These are phyloP conservation scores for Phalaenopsis hybrid DNA, from an alignment of 116 monocot genomes.

Conservation along the genomic window DNA sequence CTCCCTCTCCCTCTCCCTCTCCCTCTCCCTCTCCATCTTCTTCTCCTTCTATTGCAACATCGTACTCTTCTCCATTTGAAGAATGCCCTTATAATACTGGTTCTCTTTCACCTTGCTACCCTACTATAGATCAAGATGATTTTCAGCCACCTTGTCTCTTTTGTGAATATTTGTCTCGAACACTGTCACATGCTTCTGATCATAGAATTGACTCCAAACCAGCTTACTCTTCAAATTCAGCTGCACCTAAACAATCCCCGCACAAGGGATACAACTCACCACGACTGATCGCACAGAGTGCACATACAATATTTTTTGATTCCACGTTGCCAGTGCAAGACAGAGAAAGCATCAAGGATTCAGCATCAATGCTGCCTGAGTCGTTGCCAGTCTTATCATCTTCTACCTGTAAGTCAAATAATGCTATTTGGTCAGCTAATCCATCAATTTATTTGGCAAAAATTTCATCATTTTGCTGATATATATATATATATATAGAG, in stretches of 20 bases:
- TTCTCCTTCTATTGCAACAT: constrained; percentile 1
- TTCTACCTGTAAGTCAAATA: constrained; percentile 27
- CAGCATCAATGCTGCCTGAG: constrained; percentile 14
- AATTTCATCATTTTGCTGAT: neutral
- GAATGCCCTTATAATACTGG: constrained; percentile 16
- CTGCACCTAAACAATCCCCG: constrained; percentile 15
- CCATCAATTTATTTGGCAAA: neutral
- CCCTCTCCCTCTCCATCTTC: constrained; percentile 20
- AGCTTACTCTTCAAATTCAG: constrained; percentile 13
- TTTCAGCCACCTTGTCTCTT: constrained; percentile 20
- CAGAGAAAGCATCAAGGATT: constrained; percentile 10
- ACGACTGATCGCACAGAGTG: constrained; percentile 14
- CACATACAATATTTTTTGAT: constrained; percentile 6
- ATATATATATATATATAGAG: too few relatives aligned
- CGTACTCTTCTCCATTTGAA: constrained; percentile 11
- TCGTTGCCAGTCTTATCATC: constrained; percentile 4
- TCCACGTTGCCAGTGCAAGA: constrained; percentile 10
- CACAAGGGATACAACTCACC: neutral
- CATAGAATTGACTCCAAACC: constrained; percentile 8
- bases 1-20: constrained; percentile 19
- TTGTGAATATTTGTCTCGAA: constrained; percentile 18
- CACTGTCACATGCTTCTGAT: constrained; percentile 16
- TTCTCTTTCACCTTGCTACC: constrained; percentile 12
- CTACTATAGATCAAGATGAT: neutral
- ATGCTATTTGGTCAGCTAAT: constrained; percentile 8